Evolutionary conservation across 2,329 filamentous ascomycete species (phyloP).

Genomic region (Bipolaris bicolor): DNA sequence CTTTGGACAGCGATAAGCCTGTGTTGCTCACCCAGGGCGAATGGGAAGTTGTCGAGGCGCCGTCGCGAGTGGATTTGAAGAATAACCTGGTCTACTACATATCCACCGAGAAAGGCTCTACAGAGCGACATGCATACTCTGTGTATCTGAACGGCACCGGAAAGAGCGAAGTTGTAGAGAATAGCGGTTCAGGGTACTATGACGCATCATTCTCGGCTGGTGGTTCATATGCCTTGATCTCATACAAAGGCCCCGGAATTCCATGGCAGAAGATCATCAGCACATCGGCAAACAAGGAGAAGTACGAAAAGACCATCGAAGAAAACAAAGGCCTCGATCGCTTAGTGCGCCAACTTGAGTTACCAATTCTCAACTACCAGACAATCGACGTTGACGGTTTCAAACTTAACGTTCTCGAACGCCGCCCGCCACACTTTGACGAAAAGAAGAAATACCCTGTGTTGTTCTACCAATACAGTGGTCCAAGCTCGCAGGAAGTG

Average conservation of each 20-base stretch:
- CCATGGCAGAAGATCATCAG: conserved; percentile 91
- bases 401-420: conserved; percentile 76
- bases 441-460: conserved; percentile 86
- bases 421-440: conserved; percentile 87
- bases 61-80: conserved; percentile 81
- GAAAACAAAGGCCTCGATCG: conserved; percentile 74
- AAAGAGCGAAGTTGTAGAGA: conserved; percentile 76
- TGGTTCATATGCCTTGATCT: conserved; percentile 82
- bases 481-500: conserved; percentile 90
- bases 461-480: conserved; percentile 92
- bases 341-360: conserved; percentile 74
- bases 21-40: conserved; percentile 83
- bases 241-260: conserved; percentile 81
- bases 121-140: conserved; percentile 89
- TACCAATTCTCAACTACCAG: conserved; percentile 82
- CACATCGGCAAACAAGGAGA: conserved; percentile 70
- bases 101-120: conserved; percentile 83
- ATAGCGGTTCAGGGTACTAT: conserved; percentile 77
- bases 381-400: conserved; percentile 84
- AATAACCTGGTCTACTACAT: conserved; percentile 92
- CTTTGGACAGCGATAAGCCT: conserved; percentile 81
- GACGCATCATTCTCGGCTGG: conserved; percentile 81
- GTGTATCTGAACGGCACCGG: conserved; percentile 82
- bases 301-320: conserved; percentile 75
- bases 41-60: conserved; percentile 90